Conservation (phyloP, 202 grass and related monocot genomes). For the Bolboschoenoplectus hybrid region DNA sequence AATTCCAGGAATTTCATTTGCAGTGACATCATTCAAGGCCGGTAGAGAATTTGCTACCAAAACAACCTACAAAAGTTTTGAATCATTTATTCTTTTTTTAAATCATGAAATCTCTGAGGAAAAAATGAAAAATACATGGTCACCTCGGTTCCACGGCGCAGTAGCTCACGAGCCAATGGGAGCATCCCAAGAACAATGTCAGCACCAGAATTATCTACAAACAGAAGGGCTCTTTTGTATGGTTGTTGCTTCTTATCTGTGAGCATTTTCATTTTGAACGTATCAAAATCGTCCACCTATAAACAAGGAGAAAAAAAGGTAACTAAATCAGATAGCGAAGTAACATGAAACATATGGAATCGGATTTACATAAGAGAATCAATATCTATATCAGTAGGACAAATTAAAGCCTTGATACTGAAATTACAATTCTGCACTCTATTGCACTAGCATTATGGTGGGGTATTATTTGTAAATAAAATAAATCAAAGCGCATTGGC, state of each 20-base stretch:
- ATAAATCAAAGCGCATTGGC: constrained; percentile 15
- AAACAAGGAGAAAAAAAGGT: constrained; percentile 42
- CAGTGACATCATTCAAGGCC: constrained; percentile 94
- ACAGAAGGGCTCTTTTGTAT: constrained; percentile 95
- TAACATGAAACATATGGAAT: background rate
- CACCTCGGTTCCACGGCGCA: constrained; percentile 87
- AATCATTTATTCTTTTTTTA: constrained; percentile 16
- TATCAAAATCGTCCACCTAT: constrained; percentile 96
- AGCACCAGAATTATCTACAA: constrained; percentile 98
- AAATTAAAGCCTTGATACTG: background rate
- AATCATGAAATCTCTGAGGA: background rate
- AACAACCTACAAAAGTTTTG: constrained; percentile 70
- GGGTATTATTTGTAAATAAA: constrained; percentile 17
- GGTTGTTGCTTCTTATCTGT: constrained; percentile 65
- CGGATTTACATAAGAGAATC: background rate
- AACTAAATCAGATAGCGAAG: background rate
- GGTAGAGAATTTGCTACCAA: constrained; percentile 94
- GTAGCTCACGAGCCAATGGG: constrained; percentile 86
- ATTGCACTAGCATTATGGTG: constrained; percentile 27
- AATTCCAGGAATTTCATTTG: constrained; percentile 95
- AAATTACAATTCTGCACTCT: background rate
- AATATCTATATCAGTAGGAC: background rate
- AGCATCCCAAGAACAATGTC: constrained; percentile 98
- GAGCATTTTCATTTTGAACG: constrained; percentile 90
- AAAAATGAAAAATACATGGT: constrained; percentile 26